Evolutionary conservation across 2,329 filamentous ascomycete genomes (phyloP).

Genomic region (Sporothrix phasma): DNA sequence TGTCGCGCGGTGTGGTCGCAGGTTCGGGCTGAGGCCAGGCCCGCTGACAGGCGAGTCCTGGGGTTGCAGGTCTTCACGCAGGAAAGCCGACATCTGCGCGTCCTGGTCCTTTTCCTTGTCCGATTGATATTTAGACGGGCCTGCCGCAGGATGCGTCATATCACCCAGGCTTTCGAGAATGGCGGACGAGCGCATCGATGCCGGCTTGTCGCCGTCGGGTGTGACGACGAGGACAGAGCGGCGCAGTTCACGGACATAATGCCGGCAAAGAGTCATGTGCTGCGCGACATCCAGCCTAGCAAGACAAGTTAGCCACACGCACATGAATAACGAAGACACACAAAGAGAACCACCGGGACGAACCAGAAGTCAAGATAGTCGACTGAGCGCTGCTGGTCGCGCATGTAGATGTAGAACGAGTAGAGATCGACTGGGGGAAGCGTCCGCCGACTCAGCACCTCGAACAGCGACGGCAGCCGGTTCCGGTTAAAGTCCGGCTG

Average conservation of each 20-base stretch:
- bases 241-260: slow-evolving; percentile 92
- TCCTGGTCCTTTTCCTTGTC: slow-evolving; percentile 71
- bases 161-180: slow-evolving; percentile 67
- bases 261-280: slow-evolving; percentile 93
- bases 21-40: slow-evolving; percentile 33
- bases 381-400: slow-evolving; percentile 93
- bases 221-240: slow-evolving; percentile 88
- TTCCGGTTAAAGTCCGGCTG: slow-evolving; percentile 59
- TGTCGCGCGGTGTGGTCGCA: slow-evolving; percentile 51
- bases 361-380: slow-evolving; percentile 99
- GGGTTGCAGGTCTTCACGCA: slow-evolving; percentile 55
- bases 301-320: slow-evolving; percentile 12
- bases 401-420: slow-evolving; percentile 99
- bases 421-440: slow-evolving; percentile 92
- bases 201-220: slow-evolving; percentile 69
- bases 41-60: slow-evolving; percentile 48
- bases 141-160: slow-evolving; percentile 47
- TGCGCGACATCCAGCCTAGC: slow-evolving; percentile 95
- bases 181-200: slow-evolving; percentile 75
- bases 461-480: slow-evolving; percentile 85
- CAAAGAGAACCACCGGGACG: slow-evolving; percentile 20
- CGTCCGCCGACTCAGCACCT: slow-evolving; percentile 90
- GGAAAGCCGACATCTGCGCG: slow-evolving; percentile 81
- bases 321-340: slow-evolving; percentile 8
- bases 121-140: slow-evolving; percentile 51